Evolutionary conservation across 2,329 filamentous ascomycete species (phyloP), one percentile per base, ranked within the genome.

Genomic region (Aspergillus nomiae): DNA sequence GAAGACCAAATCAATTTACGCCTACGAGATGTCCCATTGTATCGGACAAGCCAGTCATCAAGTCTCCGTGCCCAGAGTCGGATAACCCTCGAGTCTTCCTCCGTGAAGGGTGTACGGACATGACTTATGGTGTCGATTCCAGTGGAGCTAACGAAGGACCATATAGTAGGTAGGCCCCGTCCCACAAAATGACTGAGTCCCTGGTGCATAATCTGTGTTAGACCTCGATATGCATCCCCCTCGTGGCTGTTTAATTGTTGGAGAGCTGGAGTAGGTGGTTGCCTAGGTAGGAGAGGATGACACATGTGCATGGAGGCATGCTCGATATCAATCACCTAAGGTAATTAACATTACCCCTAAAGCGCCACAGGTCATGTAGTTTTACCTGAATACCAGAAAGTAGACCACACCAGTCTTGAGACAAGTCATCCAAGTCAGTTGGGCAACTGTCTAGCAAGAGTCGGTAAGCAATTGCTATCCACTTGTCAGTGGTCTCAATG

Each of bases 281-380:
- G 68, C 30, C 65, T 66, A 12, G 72, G 72, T 11, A 74, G 57
- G 19, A 74, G 61, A 32, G 72, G 72, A 28, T 71, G 70, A 11
- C 70, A 72, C 71, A 74, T 71, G 30, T 74, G 71, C 66, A 74
- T 74, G 5, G 72, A 74, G 10, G 72, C 72, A 57, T 74, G 72
- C 58, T 74, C 71, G 11, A 74, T 72, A 38, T 74, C 72, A 51
- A 74, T 71, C 8, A 72, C 67, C 70, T 73, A 32, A 2, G 43
- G 38, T 34, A 24, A 45, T 51, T 21, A 56, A 32, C 14, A 41
- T 12, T 28, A 14, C 12, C 4, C 8, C 24, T 43, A 21, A 21
- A 50, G 34, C 32, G 34, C 14, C 14, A 36, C 16, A 46, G 14
- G 21, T 19, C 4, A 21, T 34, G 41, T 16, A 16, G 41, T 19